Base-by-base conservation (phyloP, 441 rosid genomes). In the Aquilaria agallochum region DNA sequence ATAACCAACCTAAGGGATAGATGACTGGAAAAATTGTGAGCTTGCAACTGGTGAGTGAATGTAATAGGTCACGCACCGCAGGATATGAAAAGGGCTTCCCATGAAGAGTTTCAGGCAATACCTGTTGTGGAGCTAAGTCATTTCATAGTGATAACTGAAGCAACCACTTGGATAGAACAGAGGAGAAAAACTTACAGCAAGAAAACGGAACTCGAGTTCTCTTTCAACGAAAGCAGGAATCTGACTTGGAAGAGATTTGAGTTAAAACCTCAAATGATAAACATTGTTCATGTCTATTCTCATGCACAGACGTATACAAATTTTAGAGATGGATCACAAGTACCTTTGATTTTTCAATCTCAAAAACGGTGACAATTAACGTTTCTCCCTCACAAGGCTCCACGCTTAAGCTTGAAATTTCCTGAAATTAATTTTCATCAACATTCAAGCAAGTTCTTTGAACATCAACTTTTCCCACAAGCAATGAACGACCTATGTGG, bases 131-230 rank as follows among this genome's bases (percentile, higher is more conserved):
- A 58, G 59, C 63, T 10, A 13, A 31, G 47, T 7, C 20, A 53
- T 66, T 27, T 54, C 53, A 50, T 5, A 50, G 55, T 15, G 42
- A 34, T 5, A 11, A 54, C 40, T 36, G 49, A 5, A 20, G 56
- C 13, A 49, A 50, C 32, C 12, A 42, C 68, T 50, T 2, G 53
- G 51, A 11, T 30, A 48, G 7, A 5, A 4, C 34, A 2, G 0
- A 11, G 11, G 36, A 54, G 33, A 72, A 76, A n/a, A 68, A 83
- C 97, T 84, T 79, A 94, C 99, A 53, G 96, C 83, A 44, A 91
- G 81, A 80, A 94, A 91, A 27, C 96, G 79, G 64, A 91, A 94
- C 67, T 94, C 99, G 11, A 71, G 87, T 75, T 94, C 99, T 70
- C 99, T 80, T 59, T 65, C 82, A 15, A 91, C 82, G 69, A 94